These are phyloP conservation scores for Emmonsiellopsis sp. DNA, from an alignment of 2,329 filamentous ascomycete species.

Conservation along the genomic window DNA sequence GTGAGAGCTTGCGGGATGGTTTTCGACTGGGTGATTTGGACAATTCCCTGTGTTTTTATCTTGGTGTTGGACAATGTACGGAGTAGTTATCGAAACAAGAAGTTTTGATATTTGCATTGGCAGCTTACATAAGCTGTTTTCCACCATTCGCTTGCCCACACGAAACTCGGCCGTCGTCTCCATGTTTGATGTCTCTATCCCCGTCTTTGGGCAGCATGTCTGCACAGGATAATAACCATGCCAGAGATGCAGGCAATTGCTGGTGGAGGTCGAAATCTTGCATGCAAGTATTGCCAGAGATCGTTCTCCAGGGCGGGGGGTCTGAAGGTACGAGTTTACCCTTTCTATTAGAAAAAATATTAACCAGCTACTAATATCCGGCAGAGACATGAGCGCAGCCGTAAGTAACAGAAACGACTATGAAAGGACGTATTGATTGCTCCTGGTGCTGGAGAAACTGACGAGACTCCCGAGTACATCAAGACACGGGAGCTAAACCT, in stretches of 20 bases:
- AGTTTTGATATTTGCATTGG: too few relatives aligned
- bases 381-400: conserved; percentile 36
- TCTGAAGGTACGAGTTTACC: conserved; percentile 3
- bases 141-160: neutral
- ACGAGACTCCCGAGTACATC: conserved; percentile 12
- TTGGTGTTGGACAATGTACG: neutral
- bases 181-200: neutral
- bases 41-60: neutral
- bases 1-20: neutral
- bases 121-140: too few relatives aligned
- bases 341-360: neutral
- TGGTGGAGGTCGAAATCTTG: neutral
- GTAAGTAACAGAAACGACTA: conserved; percentile 19
- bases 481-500: conserved; percentile 34
- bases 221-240: neutral
- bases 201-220: neutral
- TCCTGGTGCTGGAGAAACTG: conserved; percentile 4
- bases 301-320: conserved; percentile 4
- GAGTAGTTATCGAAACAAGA: too few relatives aligned
- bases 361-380: neutral
- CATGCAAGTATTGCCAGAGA: neutral
- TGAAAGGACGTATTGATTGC: conserved; percentile 3
- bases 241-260: neutral
- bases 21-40: neutral
- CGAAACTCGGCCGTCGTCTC: neutral